Conservation (phyloP, 2,329 filamentous ascomycete genomes). For the Endocalyx cinctus region DNA sequence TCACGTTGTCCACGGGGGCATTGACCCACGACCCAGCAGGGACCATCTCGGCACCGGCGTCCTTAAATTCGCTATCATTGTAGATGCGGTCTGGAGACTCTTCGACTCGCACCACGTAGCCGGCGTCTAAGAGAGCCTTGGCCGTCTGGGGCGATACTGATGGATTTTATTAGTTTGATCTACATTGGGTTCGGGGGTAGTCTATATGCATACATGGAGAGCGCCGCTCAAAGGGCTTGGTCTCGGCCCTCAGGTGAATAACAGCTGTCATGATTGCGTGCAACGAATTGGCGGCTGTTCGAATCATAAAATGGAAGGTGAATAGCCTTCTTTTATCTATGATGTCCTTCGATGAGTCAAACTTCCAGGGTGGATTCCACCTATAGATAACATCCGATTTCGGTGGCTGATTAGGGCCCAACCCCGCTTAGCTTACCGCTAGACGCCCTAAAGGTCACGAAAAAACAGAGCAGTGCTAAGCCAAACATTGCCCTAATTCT, state of each 20-base stretch:
- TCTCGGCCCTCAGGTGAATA: conserved; percentile 56
- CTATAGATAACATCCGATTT: no score
- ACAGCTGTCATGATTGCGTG: background rate
- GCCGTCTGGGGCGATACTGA: no score
- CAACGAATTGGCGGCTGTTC: background rate
- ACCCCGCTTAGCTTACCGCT: no score
- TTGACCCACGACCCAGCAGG: conserved; percentile 63
- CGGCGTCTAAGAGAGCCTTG: conserved; percentile 62
- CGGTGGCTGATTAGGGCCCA: no score
- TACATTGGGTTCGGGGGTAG: no score
- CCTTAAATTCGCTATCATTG: conserved; percentile 56
- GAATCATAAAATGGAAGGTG: no score
- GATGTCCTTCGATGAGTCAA: no score
- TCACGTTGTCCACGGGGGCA: conserved; percentile 63
- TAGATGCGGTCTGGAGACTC: conserved; percentile 63
- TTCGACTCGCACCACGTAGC: conserved; percentile 66
- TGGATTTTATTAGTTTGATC: no score
- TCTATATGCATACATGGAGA: conserved; percentile 34
- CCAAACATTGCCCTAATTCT: no score
- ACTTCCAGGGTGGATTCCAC: no score
- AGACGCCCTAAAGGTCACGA: no score
- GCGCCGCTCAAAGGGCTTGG: conserved; percentile 54
- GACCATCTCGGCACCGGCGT: conserved; percentile 61
- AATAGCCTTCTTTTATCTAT: background rate
- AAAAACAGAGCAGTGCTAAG: no score